Base-by-base conservation (phyloP, 495 filamentous ascomycete species). In the Xylaria longipes region DNA sequence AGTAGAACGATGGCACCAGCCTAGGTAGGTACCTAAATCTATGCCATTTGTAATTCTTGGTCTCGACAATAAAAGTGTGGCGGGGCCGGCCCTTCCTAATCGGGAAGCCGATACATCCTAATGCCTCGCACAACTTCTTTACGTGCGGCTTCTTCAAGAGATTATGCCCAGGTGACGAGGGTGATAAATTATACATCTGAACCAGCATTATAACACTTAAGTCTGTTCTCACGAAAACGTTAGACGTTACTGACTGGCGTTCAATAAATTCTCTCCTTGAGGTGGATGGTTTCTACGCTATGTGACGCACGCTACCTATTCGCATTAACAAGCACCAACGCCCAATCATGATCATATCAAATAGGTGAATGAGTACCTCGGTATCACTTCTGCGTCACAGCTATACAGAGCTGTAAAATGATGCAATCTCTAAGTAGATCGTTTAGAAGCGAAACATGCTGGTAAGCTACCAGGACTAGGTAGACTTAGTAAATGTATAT, bases 21-120 rank as follows among this genome's bases (percentile, higher is more conserved):
- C 31, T 58, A 31, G n/a, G n/a, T n/a, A n/a, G n/a, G n/a, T n/a
- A n/a, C n/a, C n/a, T n/a, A n/a, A n/a, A 35, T 58, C 29, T 66
- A 50, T 20, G 50, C 17, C 65, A 68, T 68, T 68, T 68, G 65
- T 58, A 45, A 68, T 68, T 68, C 48, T 29, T 7, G 48, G n/a
- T 43, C 14, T 54, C 25, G 48, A 66, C 63, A 39, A 50, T 37
- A 27, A 29, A 57, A n/a, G 31, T 25, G 22, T 57, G 17, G 31
- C 14, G 48, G 46, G 29, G n/a, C n/a, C 65, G 48, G 65, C 35
- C 31, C 50, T 68, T 54, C 65, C 65, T 52, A 35, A 57, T 68
- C 43, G 11, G 50, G 50, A 56, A 29, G n/a, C 65, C 48, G 50
- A 56, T 41, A 15, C 37, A 31, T 45, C 17, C 63, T 12, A 25